A percentile compares a stretch with the other conserved stretches of the same genome.
These are phyloP conservation scores for Pestalotiopsis fici DNA, from an alignment of 2,329 filamentous ascomycete species.

Conservation along the genomic window DNA sequence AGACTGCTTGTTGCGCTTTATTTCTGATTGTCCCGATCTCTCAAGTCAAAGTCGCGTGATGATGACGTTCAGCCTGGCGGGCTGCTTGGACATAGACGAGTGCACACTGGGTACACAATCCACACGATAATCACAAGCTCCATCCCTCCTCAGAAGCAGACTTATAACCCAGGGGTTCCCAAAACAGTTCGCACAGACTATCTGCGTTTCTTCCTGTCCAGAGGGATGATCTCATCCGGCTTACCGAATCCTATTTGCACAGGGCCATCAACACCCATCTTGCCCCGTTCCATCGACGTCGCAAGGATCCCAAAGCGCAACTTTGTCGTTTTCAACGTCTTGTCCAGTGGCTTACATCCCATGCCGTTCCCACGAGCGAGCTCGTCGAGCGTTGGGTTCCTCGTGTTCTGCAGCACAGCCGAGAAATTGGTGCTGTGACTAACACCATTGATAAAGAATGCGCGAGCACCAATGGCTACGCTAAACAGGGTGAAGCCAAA, in stretches of 20 bases:
- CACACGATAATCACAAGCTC: too few species aligned
- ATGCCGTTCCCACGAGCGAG: background rate
- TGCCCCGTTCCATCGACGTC: background rate
- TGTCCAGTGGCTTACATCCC: background rate
- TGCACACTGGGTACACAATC: too few species aligned
- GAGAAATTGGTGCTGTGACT: background rate
- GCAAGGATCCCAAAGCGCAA: background rate
- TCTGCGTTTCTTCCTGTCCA: background rate
- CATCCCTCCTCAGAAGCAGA: too few species aligned
- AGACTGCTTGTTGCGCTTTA: too few species aligned
- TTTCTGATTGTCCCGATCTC: too few species aligned
- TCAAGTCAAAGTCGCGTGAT: too few species aligned
- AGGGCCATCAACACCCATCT: background rate
- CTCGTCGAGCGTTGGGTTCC: background rate
- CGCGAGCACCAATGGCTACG: background rate
- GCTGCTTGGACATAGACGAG: too few species aligned
- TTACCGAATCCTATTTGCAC: background rate
- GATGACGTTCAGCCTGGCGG: too few species aligned
- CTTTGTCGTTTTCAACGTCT: background rate
- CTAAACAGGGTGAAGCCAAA: background rate
- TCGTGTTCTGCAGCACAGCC: background rate
- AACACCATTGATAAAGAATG: background rate
- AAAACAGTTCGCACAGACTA: background rate
- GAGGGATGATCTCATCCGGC: background rate
- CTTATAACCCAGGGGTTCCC: too few species aligned